Evolutionary conservation across 2,329 filamentous ascomycete species (phyloP).

Genomic region (Cordyceps militaris): DNA sequence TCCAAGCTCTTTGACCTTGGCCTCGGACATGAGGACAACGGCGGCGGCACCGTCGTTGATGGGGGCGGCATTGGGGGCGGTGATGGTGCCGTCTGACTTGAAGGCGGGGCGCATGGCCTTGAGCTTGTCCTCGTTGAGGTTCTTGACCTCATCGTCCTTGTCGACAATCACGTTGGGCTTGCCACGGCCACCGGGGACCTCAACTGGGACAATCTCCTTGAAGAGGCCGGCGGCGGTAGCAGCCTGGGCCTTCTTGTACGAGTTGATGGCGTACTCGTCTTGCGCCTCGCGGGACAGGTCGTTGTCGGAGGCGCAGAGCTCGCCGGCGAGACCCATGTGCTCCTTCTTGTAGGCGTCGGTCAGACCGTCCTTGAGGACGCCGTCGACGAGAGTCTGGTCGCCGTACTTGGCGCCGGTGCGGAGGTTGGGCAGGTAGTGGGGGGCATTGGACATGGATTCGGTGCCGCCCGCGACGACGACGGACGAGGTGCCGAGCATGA

Average conservation of each 20-base stretch:
- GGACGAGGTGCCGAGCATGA: slow-evolving; percentile 90
- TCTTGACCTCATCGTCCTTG: slow-evolving; percentile 93
- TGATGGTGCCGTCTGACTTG: slow-evolving; percentile 80
- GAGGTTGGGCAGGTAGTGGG: slow-evolving; percentile 87
- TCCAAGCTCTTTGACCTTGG: slow-evolving; percentile 84
- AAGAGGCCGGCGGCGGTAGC: slow-evolving; percentile 79
- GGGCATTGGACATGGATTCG: slow-evolving; percentile 97
- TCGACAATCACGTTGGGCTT: slow-evolving; percentile 78
- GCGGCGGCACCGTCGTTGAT: slow-evolving; percentile 93
- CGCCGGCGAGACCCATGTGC: slow-evolving; percentile 90
- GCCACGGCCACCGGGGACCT: slow-evolving; percentile 79
- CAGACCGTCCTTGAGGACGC: slow-evolving; percentile 87
- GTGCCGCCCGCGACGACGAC: slow-evolving; percentile 90
- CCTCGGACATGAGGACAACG: slow-evolving; percentile 87
- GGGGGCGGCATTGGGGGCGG: slow-evolving; percentile 91
- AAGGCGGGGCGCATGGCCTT: slow-evolving; percentile 79
- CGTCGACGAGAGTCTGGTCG: slow-evolving; percentile 81
- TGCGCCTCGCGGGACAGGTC: slow-evolving; percentile 75
- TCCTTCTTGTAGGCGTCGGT: slow-evolving; percentile 93
- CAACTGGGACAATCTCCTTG: slow-evolving; percentile 82
- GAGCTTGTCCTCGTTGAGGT: slow-evolving; percentile 79
- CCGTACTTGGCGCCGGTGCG: slow-evolving; percentile 91
- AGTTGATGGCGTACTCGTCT: slow-evolving; percentile 92
- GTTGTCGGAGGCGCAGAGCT: slow-evolving; percentile 86
- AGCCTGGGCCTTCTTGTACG: slow-evolving; percentile 87